Percentiles rank a stretch among this genome's conserved stretches.
Conservation (phyloP, 495 filamentous ascomycete genomes). For the Tuber calosporum region DNA sequence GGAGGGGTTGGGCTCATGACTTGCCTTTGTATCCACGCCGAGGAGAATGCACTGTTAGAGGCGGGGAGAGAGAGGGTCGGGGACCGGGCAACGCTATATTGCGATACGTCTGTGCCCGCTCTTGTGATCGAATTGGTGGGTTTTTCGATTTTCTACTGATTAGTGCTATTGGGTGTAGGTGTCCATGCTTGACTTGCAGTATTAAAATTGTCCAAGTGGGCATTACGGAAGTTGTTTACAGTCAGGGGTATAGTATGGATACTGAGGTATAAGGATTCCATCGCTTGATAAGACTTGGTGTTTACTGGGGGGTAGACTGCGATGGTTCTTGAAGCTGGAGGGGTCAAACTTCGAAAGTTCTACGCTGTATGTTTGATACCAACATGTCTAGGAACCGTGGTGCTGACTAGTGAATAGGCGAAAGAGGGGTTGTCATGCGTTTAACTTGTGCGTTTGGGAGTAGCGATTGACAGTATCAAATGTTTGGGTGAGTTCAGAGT, state of each 20-base stretch:
- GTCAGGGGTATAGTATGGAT: conserved; percentile 90
- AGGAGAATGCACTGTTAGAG: conserved; percentile 93
- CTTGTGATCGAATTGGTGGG: not conserved
- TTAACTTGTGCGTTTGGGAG: not conserved
- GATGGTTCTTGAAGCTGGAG: conserved; percentile 65
- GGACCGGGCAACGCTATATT: conserved; percentile 73
- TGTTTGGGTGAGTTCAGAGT: not conserved
- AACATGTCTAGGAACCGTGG: not conserved
- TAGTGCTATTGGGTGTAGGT: conserved; percentile 45
- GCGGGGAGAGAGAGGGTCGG: conserved; percentile 85
- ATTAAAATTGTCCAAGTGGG: conserved; percentile 97
- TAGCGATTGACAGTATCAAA: not conserved
- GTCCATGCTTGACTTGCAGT: conserved; percentile 94
- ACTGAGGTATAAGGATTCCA: conserved; percentile 46
- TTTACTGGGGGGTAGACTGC: conserved; percentile 53
- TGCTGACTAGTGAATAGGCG: conserved; percentile 24
- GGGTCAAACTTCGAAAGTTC: conserved; percentile 73
- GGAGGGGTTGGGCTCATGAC: conserved; percentile 70
- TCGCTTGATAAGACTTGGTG: conserved; percentile 5
- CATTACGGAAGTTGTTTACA: conserved; percentile 90
- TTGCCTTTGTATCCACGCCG: conserved; percentile 90
- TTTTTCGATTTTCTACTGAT: conserved; percentile 5
- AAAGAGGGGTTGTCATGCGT: conserved; percentile 9
- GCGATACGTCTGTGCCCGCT: conserved; percentile 59
- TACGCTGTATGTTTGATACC: conserved; percentile 58